Percentiles rank a stretch among this genome's conserved stretches.
Evolutionary conservation across 2,329 filamentous ascomycete species (phyloP).

Genomic region (Ophiostoma himal-ulmi): DNA sequence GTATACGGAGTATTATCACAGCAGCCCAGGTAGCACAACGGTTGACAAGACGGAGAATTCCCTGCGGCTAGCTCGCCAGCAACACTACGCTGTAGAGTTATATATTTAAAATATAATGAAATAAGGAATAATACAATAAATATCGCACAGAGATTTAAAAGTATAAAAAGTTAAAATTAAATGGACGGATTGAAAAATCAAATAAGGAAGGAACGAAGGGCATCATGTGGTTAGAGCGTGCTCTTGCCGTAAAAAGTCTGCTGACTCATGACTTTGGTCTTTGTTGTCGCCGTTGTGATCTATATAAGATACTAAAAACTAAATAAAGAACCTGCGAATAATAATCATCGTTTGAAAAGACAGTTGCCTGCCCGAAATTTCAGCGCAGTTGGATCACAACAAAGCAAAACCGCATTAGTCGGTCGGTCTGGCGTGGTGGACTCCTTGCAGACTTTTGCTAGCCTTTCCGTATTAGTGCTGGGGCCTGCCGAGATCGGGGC

Average conservation of each 20-base stretch:
- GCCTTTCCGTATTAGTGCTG: conserved; percentile 4
- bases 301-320: background rate
- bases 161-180: background rate
- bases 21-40: background rate
- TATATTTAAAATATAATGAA: too few relatives aligned
- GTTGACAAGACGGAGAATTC: conserved; percentile 6
- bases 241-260: conserved; percentile 8
- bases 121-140: background rate
- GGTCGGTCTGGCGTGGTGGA: background rate
- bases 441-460: conserved; percentile 5
- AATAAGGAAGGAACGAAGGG: background rate
- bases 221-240: background rate
- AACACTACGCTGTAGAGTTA: background rate
- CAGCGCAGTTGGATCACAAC: background rate
- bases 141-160: background rate
- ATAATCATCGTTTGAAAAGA: background rate
- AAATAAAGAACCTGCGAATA: background rate
- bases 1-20: background rate
- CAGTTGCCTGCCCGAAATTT: background rate
- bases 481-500: conserved; percentile 20
- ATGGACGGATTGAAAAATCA: background rate
- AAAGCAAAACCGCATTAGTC: background rate
- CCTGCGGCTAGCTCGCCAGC: conserved; percentile 17
- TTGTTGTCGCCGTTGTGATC: background rate
- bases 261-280: background rate